Percentiles rank a stretch among this genome's conserved stretches.
Conservation (phyloP, 2,329 filamentous ascomycete species). For the Aspergillus sp. region DNA sequence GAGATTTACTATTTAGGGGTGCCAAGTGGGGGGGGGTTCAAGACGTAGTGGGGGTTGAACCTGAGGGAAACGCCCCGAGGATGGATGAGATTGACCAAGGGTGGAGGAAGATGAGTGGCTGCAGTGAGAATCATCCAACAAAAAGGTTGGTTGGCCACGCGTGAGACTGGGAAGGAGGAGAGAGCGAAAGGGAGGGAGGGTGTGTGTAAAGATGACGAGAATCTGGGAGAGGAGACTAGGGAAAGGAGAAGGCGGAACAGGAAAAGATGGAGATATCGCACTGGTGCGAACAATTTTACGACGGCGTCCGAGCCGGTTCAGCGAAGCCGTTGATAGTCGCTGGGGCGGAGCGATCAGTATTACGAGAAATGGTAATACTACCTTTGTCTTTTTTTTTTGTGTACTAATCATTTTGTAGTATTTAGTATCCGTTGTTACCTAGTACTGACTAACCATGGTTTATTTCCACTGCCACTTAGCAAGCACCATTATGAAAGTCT, state of each 20-base stretch:
- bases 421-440: too few species aligned
- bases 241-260: conserved; percentile 11
- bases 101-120: neutral
- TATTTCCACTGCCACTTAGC: too few species aligned
- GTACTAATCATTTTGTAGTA: too few species aligned
- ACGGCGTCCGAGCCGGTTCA: conserved; percentile 20
- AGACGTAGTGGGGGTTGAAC: conserved; percentile 12
- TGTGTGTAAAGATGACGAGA: conserved; percentile 1
- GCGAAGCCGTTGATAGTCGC: conserved; percentile 19
- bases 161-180: conserved; percentile 3
- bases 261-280: conserved; percentile 20
- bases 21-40: conserved; percentile 14
- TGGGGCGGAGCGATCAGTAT: conserved; percentile 2
- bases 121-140: neutral
- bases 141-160: neutral
- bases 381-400: too few species aligned
- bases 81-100: conserved; percentile 3
- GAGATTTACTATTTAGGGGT: conserved; percentile 18
- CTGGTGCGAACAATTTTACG: conserved; percentile 23
- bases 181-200: neutral
- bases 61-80: conserved; percentile 2
- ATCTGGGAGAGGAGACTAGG: neutral
- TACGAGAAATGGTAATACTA: neutral
- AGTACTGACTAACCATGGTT: too few species aligned
- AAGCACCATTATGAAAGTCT: too few species aligned